phyloP scores from a whole-genome alignment of 2,329 filamentous ascomycete species.

The Calcarisporium arbuscula region DNA sequence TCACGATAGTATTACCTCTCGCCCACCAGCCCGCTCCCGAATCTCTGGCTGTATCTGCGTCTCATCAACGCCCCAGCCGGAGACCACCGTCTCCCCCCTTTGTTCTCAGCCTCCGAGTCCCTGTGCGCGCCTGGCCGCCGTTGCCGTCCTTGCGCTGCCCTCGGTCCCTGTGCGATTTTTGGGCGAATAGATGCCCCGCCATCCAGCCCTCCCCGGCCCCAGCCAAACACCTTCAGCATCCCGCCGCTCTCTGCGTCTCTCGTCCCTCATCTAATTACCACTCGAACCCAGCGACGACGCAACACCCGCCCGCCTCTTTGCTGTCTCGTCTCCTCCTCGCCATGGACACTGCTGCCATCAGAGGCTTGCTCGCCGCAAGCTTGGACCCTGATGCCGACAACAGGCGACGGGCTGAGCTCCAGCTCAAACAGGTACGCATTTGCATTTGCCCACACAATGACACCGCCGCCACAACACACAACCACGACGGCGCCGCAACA shows the following conservation, averaged over 20 bases:
- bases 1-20: too few species aligned
- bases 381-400: constrained; percentile 69
- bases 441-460: constrained; percentile 5
- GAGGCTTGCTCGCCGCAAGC: constrained; percentile 71
- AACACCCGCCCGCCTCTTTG: constrained; percentile 16
- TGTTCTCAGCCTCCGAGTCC: too few species aligned
- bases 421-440: constrained; percentile 69
- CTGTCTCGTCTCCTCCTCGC: constrained; percentile 18
- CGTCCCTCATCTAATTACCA: too few species aligned
- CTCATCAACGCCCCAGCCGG: too few species aligned
- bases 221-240: constrained; percentile 10
- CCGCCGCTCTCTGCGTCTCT: constrained; percentile 12
- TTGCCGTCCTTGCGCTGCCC: too few species aligned
- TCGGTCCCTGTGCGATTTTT: too few species aligned
- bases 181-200: constrained; percentile 14
- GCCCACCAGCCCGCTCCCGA: too few species aligned
- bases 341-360: constrained; percentile 71
- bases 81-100: too few species aligned
- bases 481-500: not conserved
- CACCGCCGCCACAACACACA: constrained; percentile 4
- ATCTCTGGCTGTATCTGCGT: too few species aligned
- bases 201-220: constrained; percentile 12
- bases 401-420: constrained; percentile 69
- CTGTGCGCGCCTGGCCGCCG: too few species aligned
- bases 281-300: constrained; percentile 20